Percentiles rank a stretch among this genome's conserved stretches.
phyloP scores from a whole-genome alignment of 2,329 filamentous ascomycete genomes.

The Scedosporium boydii region DNA sequence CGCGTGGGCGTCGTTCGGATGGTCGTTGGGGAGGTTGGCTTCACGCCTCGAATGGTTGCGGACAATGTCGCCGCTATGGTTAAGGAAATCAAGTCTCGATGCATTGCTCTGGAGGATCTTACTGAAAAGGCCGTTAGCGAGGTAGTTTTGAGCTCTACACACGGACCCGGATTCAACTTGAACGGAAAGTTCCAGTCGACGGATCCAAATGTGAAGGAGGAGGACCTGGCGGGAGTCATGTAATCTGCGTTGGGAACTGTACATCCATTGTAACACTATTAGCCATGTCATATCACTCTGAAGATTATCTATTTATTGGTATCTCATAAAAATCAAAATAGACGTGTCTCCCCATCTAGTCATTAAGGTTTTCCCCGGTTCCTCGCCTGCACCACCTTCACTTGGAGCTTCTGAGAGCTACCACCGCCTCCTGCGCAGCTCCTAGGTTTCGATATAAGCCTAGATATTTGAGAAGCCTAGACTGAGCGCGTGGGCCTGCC shows the following conservation, averaged over 20 bases:
- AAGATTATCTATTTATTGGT: conserved; percentile 1
- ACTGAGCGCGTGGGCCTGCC: conserved; percentile 31
- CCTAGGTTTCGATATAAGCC: conserved; percentile 42
- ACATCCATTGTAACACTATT: conserved; percentile 8
- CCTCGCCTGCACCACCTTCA: not conserved
- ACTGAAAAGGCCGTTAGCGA: conserved; percentile 39
- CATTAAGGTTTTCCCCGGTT: conserved; percentile 9
- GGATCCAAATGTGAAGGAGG: conserved; percentile 44
- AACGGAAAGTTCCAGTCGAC: conserved; percentile 66
- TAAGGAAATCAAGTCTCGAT: conserved; percentile 67
- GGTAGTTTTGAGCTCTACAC: conserved; percentile 75
- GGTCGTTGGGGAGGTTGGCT: conserved; percentile 83
- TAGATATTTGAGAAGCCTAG: conserved; percentile 40
- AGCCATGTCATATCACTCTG: conserved; percentile 1
- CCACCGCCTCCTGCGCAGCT: conserved; percentile 42
- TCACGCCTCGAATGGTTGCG: conserved; percentile 77
- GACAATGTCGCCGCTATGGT: conserved; percentile 76
- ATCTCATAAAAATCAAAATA: conserved; percentile 6
- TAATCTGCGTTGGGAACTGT: conserved; percentile 20
- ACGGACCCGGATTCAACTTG: conserved; percentile 78
- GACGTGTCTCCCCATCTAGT: conserved; percentile 7
- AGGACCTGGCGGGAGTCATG: conserved; percentile 44
- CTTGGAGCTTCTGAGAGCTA: not conserved
- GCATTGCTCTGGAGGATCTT: conserved; percentile 54
- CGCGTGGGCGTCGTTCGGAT: conserved; percentile 73